These are phyloP conservation scores for Solanum piurae DNA, from an alignment of 257 asterid species.

Conservation along the genomic window DNA sequence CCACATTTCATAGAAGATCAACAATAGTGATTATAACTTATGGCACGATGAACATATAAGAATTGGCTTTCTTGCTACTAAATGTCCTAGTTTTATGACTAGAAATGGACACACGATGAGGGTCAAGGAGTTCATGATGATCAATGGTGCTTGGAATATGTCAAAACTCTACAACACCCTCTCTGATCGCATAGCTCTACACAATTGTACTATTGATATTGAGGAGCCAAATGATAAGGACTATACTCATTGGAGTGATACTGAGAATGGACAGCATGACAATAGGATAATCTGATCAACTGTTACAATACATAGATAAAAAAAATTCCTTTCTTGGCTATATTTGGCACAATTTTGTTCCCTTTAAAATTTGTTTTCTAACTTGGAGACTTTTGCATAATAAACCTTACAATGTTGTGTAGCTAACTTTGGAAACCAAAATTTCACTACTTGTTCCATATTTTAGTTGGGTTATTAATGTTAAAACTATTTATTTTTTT, in stretches of 20 bases:
- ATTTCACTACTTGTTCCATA: background rate
- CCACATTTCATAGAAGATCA: background rate
- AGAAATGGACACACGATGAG: background rate
- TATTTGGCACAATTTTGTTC: no score
- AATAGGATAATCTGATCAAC: no score
- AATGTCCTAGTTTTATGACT: background rate
- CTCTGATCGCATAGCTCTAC: background rate
- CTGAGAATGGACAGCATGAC: no score
- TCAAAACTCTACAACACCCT: background rate
- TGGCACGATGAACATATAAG: background rate
- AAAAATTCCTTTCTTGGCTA: no score
- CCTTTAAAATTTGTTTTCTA: no score
- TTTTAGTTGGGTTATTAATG: background rate
- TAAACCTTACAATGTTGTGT: no score
- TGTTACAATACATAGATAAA: no score
- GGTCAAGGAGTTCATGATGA: background rate
- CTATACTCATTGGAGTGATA: background rate
- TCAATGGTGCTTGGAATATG: background rate
- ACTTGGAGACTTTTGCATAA: no score
- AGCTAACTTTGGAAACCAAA: no score
- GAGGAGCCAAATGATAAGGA: background rate
- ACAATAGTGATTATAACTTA: background rate
- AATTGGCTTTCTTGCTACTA: background rate
- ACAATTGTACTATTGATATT: background rate
- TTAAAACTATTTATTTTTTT: background rate